Base-by-base conservation (phyloP, 345 rosid genomes). In the Excoecaria cochinchinensis region DNA sequence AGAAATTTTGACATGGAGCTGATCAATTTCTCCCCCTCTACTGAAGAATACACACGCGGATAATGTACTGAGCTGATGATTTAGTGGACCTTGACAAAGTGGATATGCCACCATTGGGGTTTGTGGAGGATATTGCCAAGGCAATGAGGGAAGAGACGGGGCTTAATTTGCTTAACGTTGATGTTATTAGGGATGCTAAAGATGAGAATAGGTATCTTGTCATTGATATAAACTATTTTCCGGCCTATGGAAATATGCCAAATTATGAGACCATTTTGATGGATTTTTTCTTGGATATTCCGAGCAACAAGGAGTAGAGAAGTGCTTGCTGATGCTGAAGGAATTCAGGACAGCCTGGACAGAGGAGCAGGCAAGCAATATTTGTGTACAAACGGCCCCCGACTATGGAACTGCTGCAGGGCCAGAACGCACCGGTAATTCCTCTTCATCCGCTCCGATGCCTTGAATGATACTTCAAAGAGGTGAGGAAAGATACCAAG, bases 141-240 rank as follows among this genome's bases (percentile, higher is more conserved):
- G 88, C 84, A 2, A 69, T 90, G 88, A 87, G 80, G 78, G 77
- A 79, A 69, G 84, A 80, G n/a, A 70, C 85, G 76, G 85, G 88
- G 36, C 82, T 90, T 59, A 83, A 77, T 70, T 85, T 90, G 77
- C 86, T 90, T 75, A 90, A 89, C 76, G 87, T 89, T 71, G 95
- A 90, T 70, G 79, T 90, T 65, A 90, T 90, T 73, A 86, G 89
- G 77, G 92, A 88, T 78, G 86, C 81, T 8, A 83, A 55, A 68
- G 86, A 83, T 77, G 76, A 56, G 62, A 84, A 74, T 72, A 76
- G 85, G 76, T 89, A 84, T 78, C 78, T 87, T 46, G 79, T 90
- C 0, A 84, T 90, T 67, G 95, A 90, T 78, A 81, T 90, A 64
- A 90, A 90, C 84, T 90, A 90, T 84, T 89, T 90, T 71, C 92